Conservation (phyloP, 768 basidiomycete genomes). For the Boletus coccyginus region DNA sequence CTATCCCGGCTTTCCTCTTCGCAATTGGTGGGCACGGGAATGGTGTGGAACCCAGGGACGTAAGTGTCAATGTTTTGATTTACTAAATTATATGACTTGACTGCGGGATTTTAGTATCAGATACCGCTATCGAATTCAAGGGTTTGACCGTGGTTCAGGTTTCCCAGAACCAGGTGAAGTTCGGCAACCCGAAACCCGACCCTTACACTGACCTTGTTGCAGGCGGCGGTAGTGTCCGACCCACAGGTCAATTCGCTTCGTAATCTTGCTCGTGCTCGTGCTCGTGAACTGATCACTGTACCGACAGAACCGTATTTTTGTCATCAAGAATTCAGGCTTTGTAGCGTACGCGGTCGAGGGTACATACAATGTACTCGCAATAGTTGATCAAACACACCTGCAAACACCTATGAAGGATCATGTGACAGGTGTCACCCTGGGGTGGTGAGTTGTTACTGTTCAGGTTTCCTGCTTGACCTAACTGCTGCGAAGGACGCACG, state of each 20-base stretch:
- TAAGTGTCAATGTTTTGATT: slow-evolving; percentile 34
- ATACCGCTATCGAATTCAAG: slow-evolving; percentile 77
- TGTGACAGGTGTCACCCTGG: slow-evolving; percentile 61
- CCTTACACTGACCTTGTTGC: background rate
- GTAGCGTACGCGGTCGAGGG: slow-evolving; percentile 77
- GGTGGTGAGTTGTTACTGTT: slow-evolving; percentile 37
- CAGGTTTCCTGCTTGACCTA: background rate
- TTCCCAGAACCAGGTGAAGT: slow-evolving; percentile 67
- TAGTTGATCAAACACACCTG: slow-evolving; percentile 84
- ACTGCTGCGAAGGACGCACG: slow-evolving; percentile 47
- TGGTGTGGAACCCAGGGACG: slow-evolving; percentile 69
- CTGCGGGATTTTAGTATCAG: slow-evolving; percentile 52
- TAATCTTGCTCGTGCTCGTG: background rate
- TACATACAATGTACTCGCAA: slow-evolving; percentile 72
- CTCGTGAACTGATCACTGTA: background rate
- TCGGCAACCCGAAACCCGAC: background rate
- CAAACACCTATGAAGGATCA: slow-evolving; percentile 56
- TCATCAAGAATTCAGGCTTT: slow-evolving; percentile 76
- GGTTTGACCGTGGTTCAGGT: slow-evolving; percentile 85
- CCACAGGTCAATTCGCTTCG: slow-evolving; percentile 42
- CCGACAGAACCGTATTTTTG: slow-evolving; percentile 65
- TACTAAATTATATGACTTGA: background rate
- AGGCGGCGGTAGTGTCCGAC: slow-evolving; percentile 72
- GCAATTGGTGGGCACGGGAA: slow-evolving; percentile 84
- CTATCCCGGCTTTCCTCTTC: slow-evolving; percentile 71